Evolutionary conservation across 2,329 filamentous ascomycete species (phyloP).

Genomic region (Pseudogymnoascus sp.): DNA sequence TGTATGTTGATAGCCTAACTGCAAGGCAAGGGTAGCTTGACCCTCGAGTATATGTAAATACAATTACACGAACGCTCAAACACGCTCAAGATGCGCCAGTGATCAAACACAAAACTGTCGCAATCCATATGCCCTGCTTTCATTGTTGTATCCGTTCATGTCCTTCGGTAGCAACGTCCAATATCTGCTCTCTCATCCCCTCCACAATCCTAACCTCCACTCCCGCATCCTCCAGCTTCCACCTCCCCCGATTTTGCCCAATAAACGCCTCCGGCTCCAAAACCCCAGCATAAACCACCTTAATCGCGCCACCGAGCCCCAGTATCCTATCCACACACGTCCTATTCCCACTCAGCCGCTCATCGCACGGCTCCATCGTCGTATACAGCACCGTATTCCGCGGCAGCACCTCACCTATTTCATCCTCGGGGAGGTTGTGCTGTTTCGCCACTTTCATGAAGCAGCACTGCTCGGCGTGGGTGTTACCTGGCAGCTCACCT

Average conservation of each 20-base stretch:
- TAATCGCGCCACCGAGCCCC: constrained; percentile 45
- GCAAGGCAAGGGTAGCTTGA: not conserved
- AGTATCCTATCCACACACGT: constrained; percentile 76
- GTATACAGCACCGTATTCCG: constrained; percentile 66
- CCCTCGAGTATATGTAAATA: not conserved
- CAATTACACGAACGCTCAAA: not conserved
- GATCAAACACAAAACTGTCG: not conserved
- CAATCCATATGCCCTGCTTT: not conserved
- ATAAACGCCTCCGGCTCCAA: constrained; percentile 89
- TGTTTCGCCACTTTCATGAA: constrained; percentile 60
- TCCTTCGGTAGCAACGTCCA: constrained; percentile 74
- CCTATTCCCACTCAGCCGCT: constrained; percentile 64
- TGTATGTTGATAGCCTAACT: not conserved
- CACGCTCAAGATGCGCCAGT: not conserved
- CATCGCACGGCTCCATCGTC: constrained; percentile 80
- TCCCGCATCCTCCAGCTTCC: constrained; percentile 61
- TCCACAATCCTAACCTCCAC: constrained; percentile 64
- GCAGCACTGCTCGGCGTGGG: constrained; percentile 92
- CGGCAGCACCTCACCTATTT: constrained; percentile 45
- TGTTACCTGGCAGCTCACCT: constrained; percentile 84
- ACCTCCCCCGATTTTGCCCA: constrained; percentile 66
- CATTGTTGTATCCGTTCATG: constrained; percentile 41
- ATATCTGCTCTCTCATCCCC: constrained; percentile 73
- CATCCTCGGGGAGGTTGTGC: constrained; percentile 44
- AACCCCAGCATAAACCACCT: constrained; percentile 78